Conservation (phyloP, 768 basidiomycete genomes). For the Porpolomopsis calyptriformis region DNA sequence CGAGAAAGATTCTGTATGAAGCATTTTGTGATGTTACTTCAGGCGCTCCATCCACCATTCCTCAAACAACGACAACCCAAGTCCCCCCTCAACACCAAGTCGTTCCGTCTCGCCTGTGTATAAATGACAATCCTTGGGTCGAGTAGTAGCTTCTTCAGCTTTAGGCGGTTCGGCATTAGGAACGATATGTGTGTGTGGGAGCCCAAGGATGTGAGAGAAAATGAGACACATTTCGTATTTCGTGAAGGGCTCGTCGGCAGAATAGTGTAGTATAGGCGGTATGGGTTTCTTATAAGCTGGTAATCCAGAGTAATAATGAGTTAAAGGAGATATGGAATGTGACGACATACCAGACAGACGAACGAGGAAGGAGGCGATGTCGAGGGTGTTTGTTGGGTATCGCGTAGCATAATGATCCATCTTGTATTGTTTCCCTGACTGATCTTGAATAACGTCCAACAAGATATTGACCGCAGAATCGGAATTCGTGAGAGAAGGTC, state of each 20-base stretch:
- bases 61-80: slow-evolving; percentile 61
- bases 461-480: slow-evolving; percentile 88
- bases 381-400: slow-evolving; percentile 84
- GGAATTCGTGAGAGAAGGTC: slow-evolving; percentile 70
- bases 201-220: slow-evolving; percentile 57
- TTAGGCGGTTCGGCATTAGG: slow-evolving; percentile 61
- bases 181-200: slow-evolving; percentile 66
- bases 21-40: background rate
- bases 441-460: slow-evolving; percentile 77
- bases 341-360: slow-evolving; percentile 52
- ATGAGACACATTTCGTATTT: slow-evolving; percentile 89
- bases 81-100: slow-evolving; percentile 46
- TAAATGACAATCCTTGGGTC: slow-evolving; percentile 75
- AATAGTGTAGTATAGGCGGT: slow-evolving; percentile 78
- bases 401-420: slow-evolving; percentile 95
- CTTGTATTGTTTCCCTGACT: slow-evolving; percentile 78
- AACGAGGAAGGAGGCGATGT: slow-evolving; percentile 78
- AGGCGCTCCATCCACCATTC: slow-evolving; percentile 71
- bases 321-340: background rate
- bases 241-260: slow-evolving; percentile 70
- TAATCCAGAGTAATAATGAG: background rate
- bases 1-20: background rate
- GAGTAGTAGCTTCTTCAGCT: slow-evolving; percentile 52
- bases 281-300: slow-evolving; percentile 32
- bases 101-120: slow-evolving; percentile 67